Conservation (phyloP, 2,329 filamentous ascomycete genomes). For the Falciphora oryzae region DNA sequence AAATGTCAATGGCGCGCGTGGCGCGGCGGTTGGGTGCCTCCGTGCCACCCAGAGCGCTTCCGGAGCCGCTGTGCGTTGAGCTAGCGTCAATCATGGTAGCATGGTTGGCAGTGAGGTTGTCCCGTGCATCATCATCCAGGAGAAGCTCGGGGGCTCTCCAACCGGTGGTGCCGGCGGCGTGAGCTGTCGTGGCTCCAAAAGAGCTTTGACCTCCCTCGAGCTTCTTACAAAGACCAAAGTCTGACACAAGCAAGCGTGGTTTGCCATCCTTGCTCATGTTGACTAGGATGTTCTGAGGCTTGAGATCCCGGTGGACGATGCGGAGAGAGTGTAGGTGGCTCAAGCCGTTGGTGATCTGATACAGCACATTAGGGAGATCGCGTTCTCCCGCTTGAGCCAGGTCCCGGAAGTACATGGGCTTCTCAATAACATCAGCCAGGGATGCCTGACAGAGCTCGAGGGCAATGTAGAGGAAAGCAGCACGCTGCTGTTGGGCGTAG, state of each 20-base stretch:
- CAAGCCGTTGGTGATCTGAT: slow-evolving; percentile 85
- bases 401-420: slow-evolving; percentile 58
- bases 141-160: slow-evolving; percentile 96
- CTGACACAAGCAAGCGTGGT: slow-evolving; percentile 87
- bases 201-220: slow-evolving; percentile 91
- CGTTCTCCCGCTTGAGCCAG: slow-evolving; percentile 67
- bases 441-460: slow-evolving; percentile 92
- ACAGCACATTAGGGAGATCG: slow-evolving; percentile 73
- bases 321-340: slow-evolving; percentile 84
- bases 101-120: slow-evolving; percentile 19
- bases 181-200: slow-evolving; percentile 87
- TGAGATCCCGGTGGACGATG: slow-evolving; percentile 95
- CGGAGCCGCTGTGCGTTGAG: slow-evolving; percentile 53
- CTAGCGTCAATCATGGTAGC: slow-evolving; percentile 39
- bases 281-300: slow-evolving; percentile 95
- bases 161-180: slow-evolving; percentile 87
- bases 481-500: slow-evolving; percentile 82
- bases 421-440: slow-evolving; percentile 83
- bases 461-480: slow-evolving; percentile 92
- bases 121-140: slow-evolving; percentile 65
- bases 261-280: slow-evolving; percentile 62
- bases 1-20: slow-evolving; percentile 94
- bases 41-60: slow-evolving; percentile 32
- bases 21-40: slow-evolving; percentile 67
- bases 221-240: slow-evolving; percentile 97